phyloP scores from a whole-genome alignment of 140 eudicot genomes.

The Stevia rebaudiana region DNA sequence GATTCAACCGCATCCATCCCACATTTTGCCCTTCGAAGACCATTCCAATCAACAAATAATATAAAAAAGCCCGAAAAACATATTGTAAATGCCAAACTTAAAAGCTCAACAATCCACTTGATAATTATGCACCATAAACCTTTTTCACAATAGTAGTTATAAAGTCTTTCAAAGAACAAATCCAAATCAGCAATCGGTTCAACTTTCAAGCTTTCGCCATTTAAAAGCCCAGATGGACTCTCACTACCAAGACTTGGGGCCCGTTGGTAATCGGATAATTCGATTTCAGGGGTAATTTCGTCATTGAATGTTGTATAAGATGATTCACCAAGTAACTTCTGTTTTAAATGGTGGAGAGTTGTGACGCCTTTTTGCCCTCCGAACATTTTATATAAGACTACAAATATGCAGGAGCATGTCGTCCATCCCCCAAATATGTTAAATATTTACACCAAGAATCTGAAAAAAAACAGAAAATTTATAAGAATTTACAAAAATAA shows the following conservation, averaged over 20 bases:
- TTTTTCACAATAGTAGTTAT: slow-evolving; percentile 88
- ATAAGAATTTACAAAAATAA: background rate
- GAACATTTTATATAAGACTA: slow-evolving; percentile 56
- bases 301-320: slow-evolving; percentile 38
- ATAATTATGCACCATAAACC: slow-evolving; percentile 95
- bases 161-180: slow-evolving; percentile 74
- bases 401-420: slow-evolving; percentile 32
- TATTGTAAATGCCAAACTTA: slow-evolving; percentile 74
- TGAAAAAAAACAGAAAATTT: slow-evolving; percentile 22
- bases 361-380: slow-evolving; percentile 57
- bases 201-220: slow-evolving; percentile 62
- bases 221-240: slow-evolving; percentile 86
- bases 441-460: slow-evolving; percentile 30
- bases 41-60: slow-evolving; percentile 85
- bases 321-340: slow-evolving; percentile 53
- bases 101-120: slow-evolving; percentile 89
- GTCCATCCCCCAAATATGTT: slow-evolving; percentile 56
- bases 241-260: slow-evolving; percentile 86
- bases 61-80: slow-evolving; percentile 86
- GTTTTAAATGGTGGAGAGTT: slow-evolving; percentile 48
- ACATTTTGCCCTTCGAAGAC: slow-evolving; percentile 86
- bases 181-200: slow-evolving; percentile 84
- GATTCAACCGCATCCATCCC: slow-evolving; percentile 97
- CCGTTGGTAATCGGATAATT: slow-evolving; percentile 71
- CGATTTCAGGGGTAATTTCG: slow-evolving; percentile 65